Evolutionary conservation across 495 filamentous ascomycete species (phyloP).

Genomic region (Penicillium waksmanii): DNA sequence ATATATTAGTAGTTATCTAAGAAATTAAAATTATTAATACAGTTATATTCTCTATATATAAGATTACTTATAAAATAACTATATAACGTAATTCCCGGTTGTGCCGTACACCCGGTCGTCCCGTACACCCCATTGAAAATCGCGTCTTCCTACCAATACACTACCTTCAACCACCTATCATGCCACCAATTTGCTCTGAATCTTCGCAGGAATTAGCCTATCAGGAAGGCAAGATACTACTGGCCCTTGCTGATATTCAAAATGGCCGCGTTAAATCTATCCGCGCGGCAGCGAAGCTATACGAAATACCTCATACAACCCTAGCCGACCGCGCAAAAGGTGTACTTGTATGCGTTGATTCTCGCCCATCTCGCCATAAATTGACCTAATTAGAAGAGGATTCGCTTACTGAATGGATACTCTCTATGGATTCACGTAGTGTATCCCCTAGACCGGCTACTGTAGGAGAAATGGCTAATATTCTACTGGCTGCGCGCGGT

Average conservation of each 20-base stretch:
- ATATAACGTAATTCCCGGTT: too few species aligned
- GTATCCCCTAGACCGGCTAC: too few species aligned
- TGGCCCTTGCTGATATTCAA: neutral
- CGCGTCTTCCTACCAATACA: neutral
- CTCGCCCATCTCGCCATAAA: neutral
- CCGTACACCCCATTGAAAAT: neutral
- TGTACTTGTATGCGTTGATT: neutral
- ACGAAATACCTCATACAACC: neutral
- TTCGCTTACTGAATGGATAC: neutral
- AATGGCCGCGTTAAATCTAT: neutral
- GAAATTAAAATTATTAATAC: neutral
- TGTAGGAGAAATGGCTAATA: too few species aligned
- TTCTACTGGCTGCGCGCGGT: too few species aligned
- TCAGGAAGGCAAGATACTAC: neutral
- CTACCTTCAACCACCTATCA: neutral
- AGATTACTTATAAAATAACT: too few species aligned
- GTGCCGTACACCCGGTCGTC: too few species aligned
- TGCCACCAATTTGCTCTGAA: neutral
- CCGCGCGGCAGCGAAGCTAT: neutral
- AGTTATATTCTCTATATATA: neutral
- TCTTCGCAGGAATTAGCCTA: neutral
- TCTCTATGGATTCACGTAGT: too few species aligned
- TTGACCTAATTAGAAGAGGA: neutral
- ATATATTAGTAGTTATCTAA: neutral
- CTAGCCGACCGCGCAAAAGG: neutral